Percentiles rank a stretch among this genome's conserved stretches.
phyloP scores from a whole-genome alignment of 2,329 filamentous ascomycete species.

The Septoria linicola region DNA sequence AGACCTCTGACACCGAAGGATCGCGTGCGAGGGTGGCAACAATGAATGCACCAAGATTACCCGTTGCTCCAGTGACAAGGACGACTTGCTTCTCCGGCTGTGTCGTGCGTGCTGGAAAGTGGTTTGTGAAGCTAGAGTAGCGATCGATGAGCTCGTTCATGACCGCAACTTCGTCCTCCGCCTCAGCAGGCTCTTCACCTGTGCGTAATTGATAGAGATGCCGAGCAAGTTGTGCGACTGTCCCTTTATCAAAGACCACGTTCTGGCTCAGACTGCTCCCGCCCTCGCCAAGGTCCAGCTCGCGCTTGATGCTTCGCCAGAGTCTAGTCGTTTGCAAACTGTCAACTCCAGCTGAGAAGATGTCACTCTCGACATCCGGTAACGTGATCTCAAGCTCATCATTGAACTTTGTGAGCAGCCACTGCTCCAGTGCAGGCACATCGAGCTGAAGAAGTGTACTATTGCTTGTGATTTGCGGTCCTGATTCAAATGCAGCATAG shows the following conservation, averaged over 20 bases:
- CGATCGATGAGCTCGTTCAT: slow-evolving; percentile 51
- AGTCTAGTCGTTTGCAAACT: slow-evolving; percentile 37
- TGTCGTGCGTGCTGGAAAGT: slow-evolving; percentile 25
- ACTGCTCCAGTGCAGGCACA: slow-evolving; percentile 37
- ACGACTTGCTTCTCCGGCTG: slow-evolving; percentile 9
- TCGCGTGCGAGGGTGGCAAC: slow-evolving; percentile 41
- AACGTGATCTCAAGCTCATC: slow-evolving; percentile 31
- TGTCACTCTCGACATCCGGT: slow-evolving; percentile 31
- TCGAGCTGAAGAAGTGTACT: slow-evolving; percentile 29
- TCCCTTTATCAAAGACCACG: slow-evolving; percentile 59
- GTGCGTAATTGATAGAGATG: slow-evolving; percentile 47
- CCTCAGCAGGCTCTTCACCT: slow-evolving; percentile 36
- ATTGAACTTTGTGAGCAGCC: slow-evolving; percentile 36
- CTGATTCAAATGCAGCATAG: slow-evolving; percentile 39
- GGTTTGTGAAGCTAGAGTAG: slow-evolving; percentile 43
- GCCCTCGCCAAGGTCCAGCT: slow-evolving; percentile 20
- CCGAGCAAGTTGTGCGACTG: slow-evolving; percentile 47
- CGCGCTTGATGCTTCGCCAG: slow-evolving; percentile 29
- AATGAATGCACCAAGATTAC: slow-evolving; percentile 62
- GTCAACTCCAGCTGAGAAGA: slow-evolving; percentile 40
- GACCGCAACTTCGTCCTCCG: slow-evolving; percentile 42
- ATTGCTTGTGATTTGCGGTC: slow-evolving; percentile 9
- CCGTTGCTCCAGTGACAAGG: slow-evolving; percentile 61
- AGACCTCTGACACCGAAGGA: slow-evolving; percentile 41
- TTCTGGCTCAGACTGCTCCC: slow-evolving; percentile 47